A percentile compares a stretch with the other conserved stretches of the same genome.
Conservation (phyloP, 805 yeast species). For the Candida arabinofermentans region DNA sequence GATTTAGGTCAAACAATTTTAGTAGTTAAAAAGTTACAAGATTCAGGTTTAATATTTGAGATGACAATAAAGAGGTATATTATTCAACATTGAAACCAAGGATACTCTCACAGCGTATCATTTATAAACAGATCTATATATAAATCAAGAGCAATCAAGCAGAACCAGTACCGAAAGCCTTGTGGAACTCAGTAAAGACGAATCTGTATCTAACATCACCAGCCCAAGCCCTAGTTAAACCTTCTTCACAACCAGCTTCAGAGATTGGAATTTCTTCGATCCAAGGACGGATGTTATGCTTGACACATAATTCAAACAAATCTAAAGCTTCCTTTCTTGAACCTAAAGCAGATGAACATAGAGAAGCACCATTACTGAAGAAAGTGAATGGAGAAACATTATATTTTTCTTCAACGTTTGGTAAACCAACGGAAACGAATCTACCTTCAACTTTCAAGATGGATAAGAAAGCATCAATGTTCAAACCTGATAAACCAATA, state of each 20-base stretch:
- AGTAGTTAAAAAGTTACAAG: too few species aligned
- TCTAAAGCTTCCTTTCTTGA: conserved; percentile 43
- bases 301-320: conserved; percentile 43
- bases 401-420: conserved; percentile 36
- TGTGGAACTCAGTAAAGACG: conserved; percentile 44
- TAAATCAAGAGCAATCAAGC: background rate
- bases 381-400: conserved; percentile 48
- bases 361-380: conserved; percentile 40
- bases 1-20: too few species aligned
- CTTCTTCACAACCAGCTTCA: conserved; percentile 38
- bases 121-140: background rate
- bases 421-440: conserved; percentile 48
- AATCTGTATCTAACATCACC: conserved; percentile 52
- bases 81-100: too few species aligned
- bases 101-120: too few species aligned
- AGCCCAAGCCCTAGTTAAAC: conserved; percentile 41
- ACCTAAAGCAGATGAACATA: conserved; percentile 46
- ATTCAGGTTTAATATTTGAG: too few species aligned
- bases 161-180: conserved; percentile 36
- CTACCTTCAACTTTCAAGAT: conserved; percentile 34
- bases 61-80: too few species aligned
- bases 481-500: conserved; percentile 33
- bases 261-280: conserved; percentile 45
- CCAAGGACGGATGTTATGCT: conserved; percentile 45
- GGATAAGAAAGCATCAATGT: conserved; percentile 33